phyloP scores from a whole-genome alignment of 441 rosid genomes.

The Geranium incanum region DNA sequence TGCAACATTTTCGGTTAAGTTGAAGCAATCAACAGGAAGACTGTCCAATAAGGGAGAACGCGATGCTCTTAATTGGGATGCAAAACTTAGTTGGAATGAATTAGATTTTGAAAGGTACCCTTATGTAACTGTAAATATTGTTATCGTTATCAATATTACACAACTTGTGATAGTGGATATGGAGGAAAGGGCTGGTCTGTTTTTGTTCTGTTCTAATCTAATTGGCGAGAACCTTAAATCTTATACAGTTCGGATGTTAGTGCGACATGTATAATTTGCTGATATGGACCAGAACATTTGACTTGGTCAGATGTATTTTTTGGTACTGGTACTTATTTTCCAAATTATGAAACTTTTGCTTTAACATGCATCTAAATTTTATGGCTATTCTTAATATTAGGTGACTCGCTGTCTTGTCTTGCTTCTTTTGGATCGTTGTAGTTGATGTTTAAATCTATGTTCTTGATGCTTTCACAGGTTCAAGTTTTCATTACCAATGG shows the following conservation, averaged over 20 bases:
- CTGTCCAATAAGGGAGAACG: slow-evolving; percentile 37
- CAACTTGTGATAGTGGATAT: background rate
- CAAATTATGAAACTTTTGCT: background rate
- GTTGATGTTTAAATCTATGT: slow-evolving; percentile 10
- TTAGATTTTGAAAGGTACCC: slow-evolving; percentile 48
- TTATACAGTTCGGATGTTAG: background rate
- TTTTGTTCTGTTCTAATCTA: background rate
- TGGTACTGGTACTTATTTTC: background rate
- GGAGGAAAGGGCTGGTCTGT: background rate
- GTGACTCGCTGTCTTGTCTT: background rate
- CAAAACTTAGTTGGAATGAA: slow-evolving; percentile 36
- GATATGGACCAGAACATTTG: background rate
- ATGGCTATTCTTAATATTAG: background rate
- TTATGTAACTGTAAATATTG: slow-evolving; percentile 1
- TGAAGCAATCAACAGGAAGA: slow-evolving; percentile 40
- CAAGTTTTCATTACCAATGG: slow-evolving; percentile 39
- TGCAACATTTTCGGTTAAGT: slow-evolving; percentile 51
- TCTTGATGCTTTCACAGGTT: slow-evolving; percentile 38
- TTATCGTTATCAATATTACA: slow-evolving; percentile 6
- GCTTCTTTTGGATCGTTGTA: background rate
- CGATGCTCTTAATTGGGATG: slow-evolving; percentile 42
- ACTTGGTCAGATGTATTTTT: background rate
- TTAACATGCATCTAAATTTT: background rate
- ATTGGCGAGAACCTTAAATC: background rate
- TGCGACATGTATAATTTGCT: background rate